These are phyloP conservation scores for Pecoramyces ruminantium DNA, from an alignment of 192 early-diverging fungal species.

Conservation along the genomic window DNA sequence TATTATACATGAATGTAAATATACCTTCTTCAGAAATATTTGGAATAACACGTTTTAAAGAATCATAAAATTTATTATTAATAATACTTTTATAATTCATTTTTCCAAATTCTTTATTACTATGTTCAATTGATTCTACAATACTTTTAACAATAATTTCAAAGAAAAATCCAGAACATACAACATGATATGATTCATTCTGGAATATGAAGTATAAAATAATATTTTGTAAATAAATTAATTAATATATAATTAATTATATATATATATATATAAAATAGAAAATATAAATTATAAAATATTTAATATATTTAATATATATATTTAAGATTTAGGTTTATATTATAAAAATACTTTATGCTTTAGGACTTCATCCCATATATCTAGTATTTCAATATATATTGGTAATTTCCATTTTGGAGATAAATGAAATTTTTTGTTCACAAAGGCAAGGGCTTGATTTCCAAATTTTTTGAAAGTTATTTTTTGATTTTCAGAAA, in stretches of 20 bases:
- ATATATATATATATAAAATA: too few species aligned
- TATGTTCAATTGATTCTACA: background rate
- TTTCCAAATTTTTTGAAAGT: background rate
- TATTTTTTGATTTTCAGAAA: background rate
- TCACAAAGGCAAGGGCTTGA: background rate
- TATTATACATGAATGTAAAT: too few species aligned
- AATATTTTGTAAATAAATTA: too few species aligned
- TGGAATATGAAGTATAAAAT: too few species aligned
- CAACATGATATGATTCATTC: background rate
- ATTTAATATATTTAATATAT: too few species aligned
- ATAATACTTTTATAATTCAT: background rate
- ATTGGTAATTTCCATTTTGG: background rate
- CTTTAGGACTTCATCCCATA: background rate
- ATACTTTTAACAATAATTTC: background rate
- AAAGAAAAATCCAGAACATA: background rate
- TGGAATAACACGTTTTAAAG: background rate
- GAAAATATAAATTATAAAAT: too few species aligned
- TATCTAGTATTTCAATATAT: background rate
- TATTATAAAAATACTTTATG: background rate
- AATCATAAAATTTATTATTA: background rate
- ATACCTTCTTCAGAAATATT: background rate
- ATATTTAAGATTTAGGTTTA: too few species aligned
- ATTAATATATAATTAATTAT: too few species aligned
- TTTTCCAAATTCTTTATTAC: background rate
- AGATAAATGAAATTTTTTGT: background rate